A percentile compares a stretch with the other conserved stretches of the same genome.
phyloP scores from a whole-genome alignment of 768 basidiomycete genomes.

The Russula virescens region DNA sequence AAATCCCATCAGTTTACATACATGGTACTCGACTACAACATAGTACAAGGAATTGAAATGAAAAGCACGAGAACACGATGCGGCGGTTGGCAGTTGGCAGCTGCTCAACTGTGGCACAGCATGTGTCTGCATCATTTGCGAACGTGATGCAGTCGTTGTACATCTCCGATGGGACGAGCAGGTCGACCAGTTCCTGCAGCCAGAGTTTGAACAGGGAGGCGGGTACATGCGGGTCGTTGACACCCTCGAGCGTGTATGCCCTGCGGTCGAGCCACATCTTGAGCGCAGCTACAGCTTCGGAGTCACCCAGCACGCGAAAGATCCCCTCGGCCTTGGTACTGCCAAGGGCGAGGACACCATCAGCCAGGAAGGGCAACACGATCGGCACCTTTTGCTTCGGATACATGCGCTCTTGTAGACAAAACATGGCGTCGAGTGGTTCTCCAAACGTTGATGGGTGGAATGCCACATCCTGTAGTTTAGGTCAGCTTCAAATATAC shows the following conservation, averaged over 20 bases:
- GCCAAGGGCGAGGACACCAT: too few relatives aligned
- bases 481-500: conserved; percentile 3
- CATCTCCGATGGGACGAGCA: conserved; percentile 84
- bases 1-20: too few relatives aligned
- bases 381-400: conserved; percentile 85
- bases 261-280: conserved; percentile 88
- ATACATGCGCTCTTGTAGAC: conserved; percentile 81
- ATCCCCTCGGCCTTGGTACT: too few relatives aligned
- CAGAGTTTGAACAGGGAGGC: conserved; percentile 90
- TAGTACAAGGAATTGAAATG: too few relatives aligned
- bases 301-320: conserved; percentile 91
- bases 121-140: conserved; percentile 59
- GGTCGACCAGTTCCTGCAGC: conserved; percentile 87
- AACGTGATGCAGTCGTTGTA: conserved; percentile 85
- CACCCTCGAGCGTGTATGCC: conserved; percentile 82
- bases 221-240: conserved; percentile 87
- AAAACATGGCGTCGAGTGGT: conserved; percentile 76
- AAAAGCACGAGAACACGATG: too few relatives aligned
- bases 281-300: conserved; percentile 80
- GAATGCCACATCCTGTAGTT: conserved; percentile 77
- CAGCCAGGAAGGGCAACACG: too few relatives aligned
- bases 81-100: conserved; percentile 58
- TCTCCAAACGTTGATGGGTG: conserved; percentile 93
- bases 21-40: too few relatives aligned
- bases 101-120: conserved; percentile 68